A percentile compares a stretch with the other conserved stretches of the same genome.
Evolutionary conservation across 345 rosid species (phyloP).

Genomic region (Schrenkiella parvula): DNA sequence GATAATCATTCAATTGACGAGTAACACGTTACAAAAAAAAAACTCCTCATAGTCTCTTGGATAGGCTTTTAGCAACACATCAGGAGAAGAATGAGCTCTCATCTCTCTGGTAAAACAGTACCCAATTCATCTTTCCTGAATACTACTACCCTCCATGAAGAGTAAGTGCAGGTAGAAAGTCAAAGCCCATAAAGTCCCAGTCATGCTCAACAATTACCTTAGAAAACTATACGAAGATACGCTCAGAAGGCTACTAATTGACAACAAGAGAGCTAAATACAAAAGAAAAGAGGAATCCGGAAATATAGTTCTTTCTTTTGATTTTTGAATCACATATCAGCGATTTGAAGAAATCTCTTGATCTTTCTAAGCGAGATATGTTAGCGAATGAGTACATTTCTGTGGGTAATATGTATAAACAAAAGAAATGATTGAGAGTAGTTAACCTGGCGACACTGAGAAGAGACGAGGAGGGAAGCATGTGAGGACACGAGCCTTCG

Average conservation of each 20-base stretch:
- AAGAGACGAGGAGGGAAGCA: slow-evolving; percentile 17
- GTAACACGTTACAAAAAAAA: background rate
- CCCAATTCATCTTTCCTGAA: too few species aligned
- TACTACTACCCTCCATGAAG: too few species aligned
- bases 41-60: background rate
- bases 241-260: background rate
- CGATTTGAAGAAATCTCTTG: background rate
- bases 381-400: background rate
- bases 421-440: background rate
- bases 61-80: background rate
- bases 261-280: background rate
- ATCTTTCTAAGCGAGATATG: background rate
- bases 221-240: background rate
- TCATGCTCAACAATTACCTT: background rate
- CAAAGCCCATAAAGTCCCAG: too few species aligned
- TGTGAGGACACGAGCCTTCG: slow-evolving; percentile 17
- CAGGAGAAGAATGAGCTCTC: background rate
- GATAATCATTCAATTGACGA: slow-evolving; percentile 10
- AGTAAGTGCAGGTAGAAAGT: too few species aligned
- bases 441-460: slow-evolving; percentile 29
- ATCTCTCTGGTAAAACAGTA: background rate
- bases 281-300: background rate
- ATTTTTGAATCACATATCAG: slow-evolving; percentile 4
- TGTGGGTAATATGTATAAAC: background rate
- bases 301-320: background rate